These are phyloP conservation scores for Coniella vitis DNA, from an alignment of 2,329 filamentous ascomycete species.

Conservation along the genomic window DNA sequence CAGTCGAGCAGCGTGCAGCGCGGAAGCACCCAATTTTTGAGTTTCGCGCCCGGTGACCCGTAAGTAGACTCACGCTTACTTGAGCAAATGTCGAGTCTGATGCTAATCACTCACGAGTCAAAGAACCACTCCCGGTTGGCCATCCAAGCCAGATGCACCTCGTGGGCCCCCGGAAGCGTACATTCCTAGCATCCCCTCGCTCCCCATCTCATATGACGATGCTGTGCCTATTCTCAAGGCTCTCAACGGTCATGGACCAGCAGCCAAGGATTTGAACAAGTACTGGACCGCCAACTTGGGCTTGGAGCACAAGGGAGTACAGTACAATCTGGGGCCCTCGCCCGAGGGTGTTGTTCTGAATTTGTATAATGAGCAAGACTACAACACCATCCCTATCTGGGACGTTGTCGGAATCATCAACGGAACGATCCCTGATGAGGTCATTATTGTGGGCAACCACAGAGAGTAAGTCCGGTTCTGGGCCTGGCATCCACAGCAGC, in stretches of 20 bases:
- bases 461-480: slow-evolving; percentile 59
- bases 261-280: slow-evolving; percentile 58
- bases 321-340: slow-evolving; percentile 37
- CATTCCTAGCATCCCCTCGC: slow-evolving; percentile 69
- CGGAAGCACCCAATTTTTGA: slow-evolving; percentile 68
- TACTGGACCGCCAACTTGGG: slow-evolving; percentile 50
- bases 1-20: slow-evolving; percentile 73
- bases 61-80: not conserved
- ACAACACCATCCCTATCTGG: slow-evolving; percentile 64
- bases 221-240: slow-evolving; percentile 70
- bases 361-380: slow-evolving; percentile 62
- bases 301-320: slow-evolving; percentile 35
- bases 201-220: slow-evolving; percentile 74
- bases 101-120: not conserved
- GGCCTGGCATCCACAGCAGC: too few relatives aligned
- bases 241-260: slow-evolving; percentile 67
- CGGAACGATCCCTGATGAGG: slow-evolving; percentile 50
- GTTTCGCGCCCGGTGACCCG: slow-evolving; percentile 55
- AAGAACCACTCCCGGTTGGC: slow-evolving; percentile 70
- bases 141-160: slow-evolving; percentile 65
- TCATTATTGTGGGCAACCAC: slow-evolving; percentile 60
- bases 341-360: slow-evolving; percentile 55
- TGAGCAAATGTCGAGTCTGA: not conserved
- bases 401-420: slow-evolving; percentile 78
- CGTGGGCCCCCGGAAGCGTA: slow-evolving; percentile 55